Conservation (phyloP, 1,139 yeast species). For the Scheffersomyces insectosa region DNA sequence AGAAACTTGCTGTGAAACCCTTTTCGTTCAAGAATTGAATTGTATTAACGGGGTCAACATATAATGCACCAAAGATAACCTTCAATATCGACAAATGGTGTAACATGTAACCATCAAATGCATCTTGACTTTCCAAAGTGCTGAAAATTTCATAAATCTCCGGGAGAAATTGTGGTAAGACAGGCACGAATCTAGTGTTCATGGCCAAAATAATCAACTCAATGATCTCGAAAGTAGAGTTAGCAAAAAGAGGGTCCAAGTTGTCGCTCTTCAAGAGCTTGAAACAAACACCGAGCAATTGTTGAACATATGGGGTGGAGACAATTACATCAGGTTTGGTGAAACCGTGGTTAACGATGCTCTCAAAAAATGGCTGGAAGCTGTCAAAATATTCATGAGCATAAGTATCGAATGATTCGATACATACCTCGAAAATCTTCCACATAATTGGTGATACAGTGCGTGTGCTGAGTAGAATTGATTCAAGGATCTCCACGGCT, state of each 20-base stretch:
- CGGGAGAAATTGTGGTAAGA: constrained; percentile 36
- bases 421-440: constrained; percentile 43
- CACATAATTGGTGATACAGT: constrained; percentile 48
- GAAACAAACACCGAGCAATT: constrained; percentile 40
- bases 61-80: constrained; percentile 42
- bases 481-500: constrained; percentile 51
- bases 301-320: constrained; percentile 41
- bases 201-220: constrained; percentile 43
- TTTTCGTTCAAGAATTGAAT: constrained; percentile 39
- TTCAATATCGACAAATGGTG: constrained; percentile 47
- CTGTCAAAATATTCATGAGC: constrained; percentile 54
- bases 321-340: constrained; percentile 31
- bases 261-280: constrained; percentile 34
- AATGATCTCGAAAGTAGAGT: constrained; percentile 40
- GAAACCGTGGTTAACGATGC: constrained; percentile 50
- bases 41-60: constrained; percentile 41
- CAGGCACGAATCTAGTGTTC: constrained; percentile 31
- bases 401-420: constrained; percentile 52
- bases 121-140: constrained; percentile 37
- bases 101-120: constrained; percentile 50
- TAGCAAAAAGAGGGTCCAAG: constrained; percentile 46
- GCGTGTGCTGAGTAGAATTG: constrained; percentile 43
- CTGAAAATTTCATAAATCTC: constrained; percentile 40
- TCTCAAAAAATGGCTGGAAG: constrained; percentile 52
- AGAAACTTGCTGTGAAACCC: constrained; percentile 37